Base-by-base conservation (phyloP, 2,329 filamentous ascomycete species). In the Coccinonectria pachysandricola region DNA sequence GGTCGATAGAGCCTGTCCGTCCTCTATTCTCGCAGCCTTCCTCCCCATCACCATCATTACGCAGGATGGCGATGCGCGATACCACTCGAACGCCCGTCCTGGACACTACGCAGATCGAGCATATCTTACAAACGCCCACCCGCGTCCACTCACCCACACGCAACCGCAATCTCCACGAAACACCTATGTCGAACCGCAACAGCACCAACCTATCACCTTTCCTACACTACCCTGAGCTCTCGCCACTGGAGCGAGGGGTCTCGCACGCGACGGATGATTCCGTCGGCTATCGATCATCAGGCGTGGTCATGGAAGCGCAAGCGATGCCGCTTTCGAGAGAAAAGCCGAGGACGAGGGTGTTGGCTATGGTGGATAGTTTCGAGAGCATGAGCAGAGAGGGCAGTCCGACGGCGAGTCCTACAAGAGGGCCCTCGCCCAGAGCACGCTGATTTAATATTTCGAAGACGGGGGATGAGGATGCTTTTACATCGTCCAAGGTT, bases 351-450 rank as follows among this genome's bases (percentile, higher is more conserved):
- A 62, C 62, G 9, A 48, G 59, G 18, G 70, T 75, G 15, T 45
- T 69, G 23, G 57, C 60, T 23, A 71, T 75, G 66, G 67, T 75
- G 19, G 59, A 73, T 40, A 61, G 53, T 32, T 59, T 74, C 32
- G 70, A 75, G 56, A 58, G 48, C 17, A 47, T 50, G 28, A 67
- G 60, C 34, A 52, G 57, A 21, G 56, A 57, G 13, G 46, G 39
- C 4, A 69, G 64, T 32, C 53, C 62, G n/a, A n/a, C n/a, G n/a
- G n/a, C n/a, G n/a, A n/a, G n/a, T n/a, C n/a, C n/a, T n/a, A n/a
- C n/a, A n/a, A n/a, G n/a, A n/a, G n/a, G n/a, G n/a, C n/a, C n/a
- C n/a, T n/a, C n/a, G n/a, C n/a, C n/a, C n/a, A n/a, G n/a, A n/a
- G n/a, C n/a, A n/a, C n/a, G n/a, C n/a, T n/a, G n/a, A n/a, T n/a